Percentiles rank a stretch among this genome's conserved stretches.
These are phyloP conservation scores for Botrytis fabae DNA, from an alignment of 2,329 filamentous ascomycete species.

Conservation along the genomic window DNA sequence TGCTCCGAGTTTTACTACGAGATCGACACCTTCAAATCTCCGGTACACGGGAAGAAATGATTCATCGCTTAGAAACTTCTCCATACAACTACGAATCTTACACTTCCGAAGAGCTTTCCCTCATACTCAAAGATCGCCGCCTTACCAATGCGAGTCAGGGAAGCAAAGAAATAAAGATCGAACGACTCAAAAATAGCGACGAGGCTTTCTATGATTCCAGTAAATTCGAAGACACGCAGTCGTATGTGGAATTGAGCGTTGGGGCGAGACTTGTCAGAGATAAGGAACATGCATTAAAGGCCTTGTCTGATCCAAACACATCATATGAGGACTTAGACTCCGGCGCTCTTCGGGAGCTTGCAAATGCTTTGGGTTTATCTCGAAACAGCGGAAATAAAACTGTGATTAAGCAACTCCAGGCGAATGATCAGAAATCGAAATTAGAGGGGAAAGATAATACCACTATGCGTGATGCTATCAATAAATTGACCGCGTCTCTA, in stretches of 20 bases:
- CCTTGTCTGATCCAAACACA: neutral
- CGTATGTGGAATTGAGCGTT: neutral
- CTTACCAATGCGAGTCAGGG: constrained; percentile 8
- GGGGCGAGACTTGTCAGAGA: neutral
- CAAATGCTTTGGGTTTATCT: neutral
- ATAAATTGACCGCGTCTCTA: neutral
- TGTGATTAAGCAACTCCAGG: neutral
- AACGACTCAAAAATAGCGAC: constrained; percentile 27
- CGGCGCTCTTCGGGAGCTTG: neutral
- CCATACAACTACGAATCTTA: constrained; percentile 27
- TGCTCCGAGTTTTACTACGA: constrained; percentile 25
- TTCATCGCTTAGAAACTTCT: constrained; percentile 26
- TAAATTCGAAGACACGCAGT: neutral
- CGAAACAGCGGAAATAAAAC: neutral
- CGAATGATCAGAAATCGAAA: neutral
- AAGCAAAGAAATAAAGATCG: constrained; percentile 27
- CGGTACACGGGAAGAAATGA: constrained; percentile 31
- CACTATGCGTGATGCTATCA: neutral
- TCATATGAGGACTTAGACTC: constrained; percentile 9
- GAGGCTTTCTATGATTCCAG: constrained; percentile 23
- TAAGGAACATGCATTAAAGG: neutral
- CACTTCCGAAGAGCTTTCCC: constrained; percentile 14
- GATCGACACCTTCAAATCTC: constrained; percentile 21
- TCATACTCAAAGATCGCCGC: constrained; percentile 28
- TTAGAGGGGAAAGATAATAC: neutral